Percentiles rank a stretch among this genome's conserved stretches.
Evolutionary conservation across 192 early-diverging fungal genomes (phyloP).

Genomic region (Rhizoclosmatium globosum): DNA sequence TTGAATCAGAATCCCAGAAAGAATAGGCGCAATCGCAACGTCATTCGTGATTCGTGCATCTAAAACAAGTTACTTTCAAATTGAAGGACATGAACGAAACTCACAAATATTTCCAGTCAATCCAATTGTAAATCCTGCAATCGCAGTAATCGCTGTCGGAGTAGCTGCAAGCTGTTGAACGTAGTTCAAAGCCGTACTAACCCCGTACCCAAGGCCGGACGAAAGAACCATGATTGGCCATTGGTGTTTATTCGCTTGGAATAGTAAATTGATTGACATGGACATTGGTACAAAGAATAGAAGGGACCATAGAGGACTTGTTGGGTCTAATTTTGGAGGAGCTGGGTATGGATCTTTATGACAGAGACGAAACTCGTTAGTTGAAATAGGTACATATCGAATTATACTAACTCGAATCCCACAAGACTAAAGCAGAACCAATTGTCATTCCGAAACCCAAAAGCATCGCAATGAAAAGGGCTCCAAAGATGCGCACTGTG

Average conservation of each 20-base stretch:
- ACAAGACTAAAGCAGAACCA: constrained; percentile 16
- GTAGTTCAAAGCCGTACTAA: constrained; percentile 68
- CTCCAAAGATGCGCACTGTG: constrained; percentile 80
- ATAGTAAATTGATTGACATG: too few species aligned
- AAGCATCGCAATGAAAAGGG: constrained; percentile 81
- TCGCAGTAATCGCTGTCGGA: constrained; percentile 54
- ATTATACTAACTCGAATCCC: neutral
- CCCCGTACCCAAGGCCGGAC: constrained; percentile 73
- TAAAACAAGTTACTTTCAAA: too few species aligned
- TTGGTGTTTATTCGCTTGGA: constrained; percentile 62
- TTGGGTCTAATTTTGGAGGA: neutral
- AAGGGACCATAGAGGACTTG: constrained; percentile 59
- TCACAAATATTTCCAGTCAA: constrained; percentile 72
- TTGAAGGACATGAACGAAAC: neutral
- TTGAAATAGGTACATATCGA: neutral
- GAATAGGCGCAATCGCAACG: constrained; percentile 80
- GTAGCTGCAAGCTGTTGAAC: constrained; percentile 57
- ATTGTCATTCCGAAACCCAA: constrained; percentile 50
- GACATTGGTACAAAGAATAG: constrained; percentile 71
- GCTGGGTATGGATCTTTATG: neutral
- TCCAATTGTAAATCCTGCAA: constrained; percentile 81
- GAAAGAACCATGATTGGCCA: constrained; percentile 76
- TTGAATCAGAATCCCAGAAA: constrained; percentile 83
- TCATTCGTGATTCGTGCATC: constrained; percentile 76
- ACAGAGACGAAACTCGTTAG: constrained; percentile 19